phyloP scores from a whole-genome alignment of 257 asterid species.

The Scutellaria barbata region DNA sequence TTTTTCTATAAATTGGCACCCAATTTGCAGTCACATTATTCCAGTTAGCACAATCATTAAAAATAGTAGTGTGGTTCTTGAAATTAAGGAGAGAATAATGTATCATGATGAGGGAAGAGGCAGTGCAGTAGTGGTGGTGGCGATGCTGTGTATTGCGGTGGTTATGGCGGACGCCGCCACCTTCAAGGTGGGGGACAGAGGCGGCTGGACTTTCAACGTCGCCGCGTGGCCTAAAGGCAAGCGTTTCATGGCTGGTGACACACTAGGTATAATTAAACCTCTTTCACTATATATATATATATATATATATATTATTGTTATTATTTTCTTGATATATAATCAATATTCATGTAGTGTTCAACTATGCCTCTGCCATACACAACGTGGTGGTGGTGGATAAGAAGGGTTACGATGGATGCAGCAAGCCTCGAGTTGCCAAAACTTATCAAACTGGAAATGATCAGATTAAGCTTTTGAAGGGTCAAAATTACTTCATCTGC shows the following conservation, averaged over 20 bases:
- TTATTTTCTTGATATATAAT: neutral
- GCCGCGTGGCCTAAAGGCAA: conserved; percentile 47
- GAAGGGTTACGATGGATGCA: conserved; percentile 44
- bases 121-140: conserved; percentile 33
- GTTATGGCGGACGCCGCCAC: conserved; percentile 37
- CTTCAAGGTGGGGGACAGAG: conserved; percentile 43
- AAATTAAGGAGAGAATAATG: too few relatives aligned
- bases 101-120: conserved; percentile 36
- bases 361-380: conserved; percentile 37
- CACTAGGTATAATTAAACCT: conserved; percentile 25
- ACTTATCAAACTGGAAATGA: conserved; percentile 50
- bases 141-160: conserved; percentile 20
- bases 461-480: conserved; percentile 53
- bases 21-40: neutral
- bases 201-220: conserved; percentile 46
- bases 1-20: too few relatives aligned
- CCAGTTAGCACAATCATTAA: too few relatives aligned
- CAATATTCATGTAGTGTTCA: conserved; percentile 58
- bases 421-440: conserved; percentile 28
- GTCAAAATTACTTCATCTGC: conserved; percentile 71
- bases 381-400: conserved; percentile 47
- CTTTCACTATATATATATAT: too few relatives aligned
- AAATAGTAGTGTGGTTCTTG: too few relatives aligned
- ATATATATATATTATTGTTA: too few relatives aligned
- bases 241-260: conserved; percentile 41